Base-by-base conservation (phyloP, 164 flowering plant genomes). In the Dillenia turbinata region DNA sequence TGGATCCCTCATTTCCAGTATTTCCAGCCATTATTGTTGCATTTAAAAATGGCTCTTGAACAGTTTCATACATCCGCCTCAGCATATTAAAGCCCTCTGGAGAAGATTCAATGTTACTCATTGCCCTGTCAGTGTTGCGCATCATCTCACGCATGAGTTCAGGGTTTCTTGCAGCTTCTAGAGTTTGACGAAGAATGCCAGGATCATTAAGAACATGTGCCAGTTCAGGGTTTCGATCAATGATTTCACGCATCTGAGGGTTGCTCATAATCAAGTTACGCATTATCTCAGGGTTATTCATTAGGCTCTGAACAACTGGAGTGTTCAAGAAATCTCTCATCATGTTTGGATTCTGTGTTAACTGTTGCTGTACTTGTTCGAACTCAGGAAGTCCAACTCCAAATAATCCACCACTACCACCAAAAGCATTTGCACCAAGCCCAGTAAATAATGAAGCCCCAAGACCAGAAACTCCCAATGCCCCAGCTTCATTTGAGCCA, bases 121-220 rank as follows among this genome's bases (percentile, higher is more conserved):
- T 87, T n/a, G 98, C 98, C 74, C 98, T 80, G 71, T 92, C 98
- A 61, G 96, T 92, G 73, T 92, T 89, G 19, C 98, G 83, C 96
- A 92, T 89, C 98, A 92, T 92, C 75, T 92, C 98, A 26, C 98
- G 90, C 98, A 89, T 92, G 26, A 92, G 85, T 66, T 92, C 98
- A 62, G 98, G 98, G 71, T 89, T 92, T 69, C 96, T 79, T 17
- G 98, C 92, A 64, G 94, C 91, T 71, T 92, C 98, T 56, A 92
- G 59, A 6, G 98, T 92, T 75, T 89, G 98, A 0, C 95, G 81
- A 12, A 79, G 72, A 53, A 66, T 72, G 60, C 71, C 60, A 4
- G 78, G 80, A 55, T 77, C 80, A 72, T 74, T 77, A 43, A 79
- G 77, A 56, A 77, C 59, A 47, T 77, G 80, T 1, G 71, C 80